Base-by-base conservation (phyloP, 257 asterid genomes). In the Eustoma russellianum region DNA sequence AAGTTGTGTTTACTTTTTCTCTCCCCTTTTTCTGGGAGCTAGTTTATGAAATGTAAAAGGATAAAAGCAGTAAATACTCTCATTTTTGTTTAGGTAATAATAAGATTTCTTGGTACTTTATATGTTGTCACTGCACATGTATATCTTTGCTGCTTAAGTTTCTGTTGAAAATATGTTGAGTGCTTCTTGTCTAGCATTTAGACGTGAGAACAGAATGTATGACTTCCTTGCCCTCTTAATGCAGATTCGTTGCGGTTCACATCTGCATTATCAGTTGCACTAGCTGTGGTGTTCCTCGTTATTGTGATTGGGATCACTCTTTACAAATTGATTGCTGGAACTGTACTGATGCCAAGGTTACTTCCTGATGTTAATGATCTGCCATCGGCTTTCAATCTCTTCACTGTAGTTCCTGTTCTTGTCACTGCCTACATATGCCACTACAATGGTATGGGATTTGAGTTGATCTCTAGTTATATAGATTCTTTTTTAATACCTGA, bases 371-470 rank as follows among this genome's bases (percentile, higher is more conserved):
- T 79, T 48, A 56, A 73, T 50, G 70, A 77, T 71, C 55, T 88
- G 57, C 40, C 85, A 2, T 88, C 99, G 40, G 18, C 83, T 75
- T 71, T 88, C 52, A 76, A 81, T 60, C 95, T 92, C 73, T 92
- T 92, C 71, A 88, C 97, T 3, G 94, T 77, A 8, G 95, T 92
- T 48, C 99, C 99, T 44, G 82, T 92, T 61, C 94, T 88, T 30
- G 99, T 92, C 71, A 92, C 97, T 38, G 99, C 99, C 65, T 92
- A 67, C 70, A 92, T 88, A 76, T 92, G 99, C 77, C 98, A 90
- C 65, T 90, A 86, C 59, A 90, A 90, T 63, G 98, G 98, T 90
- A 77, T 46, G 79, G 8, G 46, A 67, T 71, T 16, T 38, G 43
- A 38, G 12, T 38, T 11, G 12, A 8, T 38, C 7, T 47, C 55